Evolutionary conservation across 352 stramenopile species (phyloP), one percentile per base, ranked within the genome.

Genomic region (Globisporangium takayamanum): DNA sequence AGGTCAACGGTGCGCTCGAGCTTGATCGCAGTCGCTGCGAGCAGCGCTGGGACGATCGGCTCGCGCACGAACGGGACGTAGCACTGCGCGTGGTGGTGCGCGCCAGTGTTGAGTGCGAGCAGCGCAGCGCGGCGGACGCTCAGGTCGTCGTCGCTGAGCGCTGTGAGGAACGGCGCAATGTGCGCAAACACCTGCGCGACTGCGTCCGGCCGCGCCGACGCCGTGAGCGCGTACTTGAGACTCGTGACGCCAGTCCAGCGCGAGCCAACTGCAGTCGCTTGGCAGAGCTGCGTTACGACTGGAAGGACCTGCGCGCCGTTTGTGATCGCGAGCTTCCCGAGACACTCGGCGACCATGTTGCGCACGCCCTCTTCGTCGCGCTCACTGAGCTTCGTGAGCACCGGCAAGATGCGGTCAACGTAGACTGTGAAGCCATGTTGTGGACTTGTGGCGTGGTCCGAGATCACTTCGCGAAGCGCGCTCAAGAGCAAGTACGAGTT

Each of bases 401-500:
- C 90, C n/a, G 90, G 92, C 25, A 99, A 67, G 46, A 99, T 92
- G 59, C 77, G 78, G 30, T 88, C 74, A 30, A 96, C 72, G 52
- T 94, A 92, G 30, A 81, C 66, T 11, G 78, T 75, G 36, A 91
- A 84, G 20, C 78, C 84, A 48, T 94, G 72, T 39, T 92, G 72
- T 10, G 92, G 74, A 49, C 73, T 94, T 6, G 80, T 70, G 10
- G 84, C 81, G 53, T 93, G 80, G 59, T 90, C 73, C 1, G 72
- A 74, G 42, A 99, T 99, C 49, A 99, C 94, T 85, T 99, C 96
- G 57, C 96, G 96, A 42, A 99, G 70, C 2, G 96, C 87, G 46
- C 81, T 96, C 46, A 99, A 70, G n/a, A 99, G 71, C 26, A 99
- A 75, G 60, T 99, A 99, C 59, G 98, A 95, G 60, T 98, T 96